A percentile compares a stretch with the other conserved stretches of the same genome.
phyloP scores from a whole-genome alignment of 768 basidiomycete species.

The Kwoniella mangroviensis region DNA sequence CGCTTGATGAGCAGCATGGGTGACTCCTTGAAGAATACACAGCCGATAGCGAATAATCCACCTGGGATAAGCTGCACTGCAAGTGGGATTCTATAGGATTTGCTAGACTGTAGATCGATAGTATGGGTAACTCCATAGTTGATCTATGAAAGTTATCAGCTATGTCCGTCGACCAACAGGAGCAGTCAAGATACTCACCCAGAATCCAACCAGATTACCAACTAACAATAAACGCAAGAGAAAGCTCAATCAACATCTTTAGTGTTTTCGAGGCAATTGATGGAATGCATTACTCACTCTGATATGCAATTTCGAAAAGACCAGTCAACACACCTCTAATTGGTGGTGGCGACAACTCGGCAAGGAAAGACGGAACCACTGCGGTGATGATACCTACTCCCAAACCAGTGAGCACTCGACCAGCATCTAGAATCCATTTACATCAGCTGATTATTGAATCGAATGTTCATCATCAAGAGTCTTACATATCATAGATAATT shows the following conservation, averaged over 20 bases:
- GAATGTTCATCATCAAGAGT: not conserved
- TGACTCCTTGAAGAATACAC: constrained; percentile 56
- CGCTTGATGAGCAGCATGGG: constrained; percentile 41
- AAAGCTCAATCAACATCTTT: not conserved
- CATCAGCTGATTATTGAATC: not conserved
- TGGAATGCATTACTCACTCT: constrained; percentile 27
- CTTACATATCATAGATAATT: constrained; percentile 59
- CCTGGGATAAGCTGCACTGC: constrained; percentile 67
- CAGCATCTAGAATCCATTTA: constrained; percentile 19
- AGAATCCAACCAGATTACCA: constrained; percentile 61
- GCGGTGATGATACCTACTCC: constrained; percentile 58
- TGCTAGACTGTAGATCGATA: constrained; percentile 15
- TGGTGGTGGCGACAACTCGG: constrained; percentile 54
- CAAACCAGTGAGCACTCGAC: constrained; percentile 52
- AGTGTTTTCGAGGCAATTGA: not conserved
- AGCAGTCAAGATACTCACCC: constrained; percentile 34
- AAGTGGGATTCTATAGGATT: constrained; percentile 55
- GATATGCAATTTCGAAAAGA: constrained; percentile 63
- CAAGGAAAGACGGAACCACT: constrained; percentile 56
- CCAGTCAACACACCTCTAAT: constrained; percentile 59
- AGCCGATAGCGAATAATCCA: constrained; percentile 62
- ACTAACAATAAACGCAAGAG: constrained; percentile 22
- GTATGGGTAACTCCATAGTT: constrained; percentile 35
- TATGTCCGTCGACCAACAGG: constrained; percentile 11
- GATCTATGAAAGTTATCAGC: constrained; percentile 27